phyloP scores from a whole-genome alignment of 352 stramenopile genomes.

The Globisporangium uncinulatum region DNA sequence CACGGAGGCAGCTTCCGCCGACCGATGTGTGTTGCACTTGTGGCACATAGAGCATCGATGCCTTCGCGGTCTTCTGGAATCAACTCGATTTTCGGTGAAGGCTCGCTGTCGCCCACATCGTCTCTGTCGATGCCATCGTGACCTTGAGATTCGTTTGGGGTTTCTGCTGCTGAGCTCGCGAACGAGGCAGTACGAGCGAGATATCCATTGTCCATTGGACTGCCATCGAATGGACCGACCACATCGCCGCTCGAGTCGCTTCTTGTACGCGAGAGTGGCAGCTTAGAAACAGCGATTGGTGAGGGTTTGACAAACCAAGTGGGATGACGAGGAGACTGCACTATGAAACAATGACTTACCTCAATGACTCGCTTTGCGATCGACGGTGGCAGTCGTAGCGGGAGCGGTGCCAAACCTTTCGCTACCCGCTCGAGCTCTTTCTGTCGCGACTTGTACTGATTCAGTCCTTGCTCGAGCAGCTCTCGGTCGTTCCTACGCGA shows the following conservation, averaged over 20 bases:
- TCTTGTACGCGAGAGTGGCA: too few species aligned
- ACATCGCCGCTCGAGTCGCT: too few species aligned
- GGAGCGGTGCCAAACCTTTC: conserved; percentile 27
- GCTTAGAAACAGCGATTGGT: too few species aligned
- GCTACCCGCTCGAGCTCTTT: conserved; percentile 54
- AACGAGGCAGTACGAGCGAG: too few species aligned
- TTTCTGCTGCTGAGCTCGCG: background rate
- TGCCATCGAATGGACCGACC: too few species aligned
- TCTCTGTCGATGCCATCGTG: too few species aligned
- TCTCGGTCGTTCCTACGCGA: conserved; percentile 39
- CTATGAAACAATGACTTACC: background rate
- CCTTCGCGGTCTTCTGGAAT: background rate
- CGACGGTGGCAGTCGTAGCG: background rate
- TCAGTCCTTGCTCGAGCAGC: conserved; percentile 41
- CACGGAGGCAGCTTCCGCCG: conserved; percentile 34
- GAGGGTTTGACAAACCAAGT: too few species aligned
- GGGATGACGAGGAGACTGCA: too few species aligned
- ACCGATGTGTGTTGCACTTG: conserved; percentile 5
- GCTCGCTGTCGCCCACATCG: background rate
- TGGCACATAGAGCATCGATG: background rate
- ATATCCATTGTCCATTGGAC: too few species aligned
- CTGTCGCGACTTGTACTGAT: conserved; percentile 49
- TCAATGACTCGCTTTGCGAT: background rate
- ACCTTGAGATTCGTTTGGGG: too few species aligned
- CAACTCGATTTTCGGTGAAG: background rate